Evolutionary conservation across 2,329 filamentous ascomycete species (phyloP).

Genomic region (Scedosporium aurantiacum): DNA sequence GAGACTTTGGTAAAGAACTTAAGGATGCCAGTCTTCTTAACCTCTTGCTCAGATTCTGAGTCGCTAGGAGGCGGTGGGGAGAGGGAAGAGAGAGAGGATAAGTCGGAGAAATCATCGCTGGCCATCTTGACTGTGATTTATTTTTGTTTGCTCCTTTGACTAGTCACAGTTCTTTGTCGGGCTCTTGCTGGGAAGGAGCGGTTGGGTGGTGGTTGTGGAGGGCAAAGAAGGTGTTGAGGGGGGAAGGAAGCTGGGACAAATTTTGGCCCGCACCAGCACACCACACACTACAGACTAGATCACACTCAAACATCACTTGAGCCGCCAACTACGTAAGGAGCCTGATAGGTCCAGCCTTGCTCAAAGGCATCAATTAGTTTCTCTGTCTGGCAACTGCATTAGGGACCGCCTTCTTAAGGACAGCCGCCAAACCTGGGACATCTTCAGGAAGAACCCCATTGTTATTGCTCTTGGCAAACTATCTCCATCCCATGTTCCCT

Average conservation of each 20-base stretch:
- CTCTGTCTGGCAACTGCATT: neutral
- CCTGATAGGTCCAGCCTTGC: slow-evolving; percentile 13
- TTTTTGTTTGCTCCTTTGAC: neutral
- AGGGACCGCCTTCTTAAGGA: neutral
- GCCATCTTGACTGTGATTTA: slow-evolving; percentile 32
- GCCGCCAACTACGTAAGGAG: slow-evolving; percentile 10
- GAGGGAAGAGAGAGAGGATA: slow-evolving; percentile 45
- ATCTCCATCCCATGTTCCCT: neutral
- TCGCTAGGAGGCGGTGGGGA: slow-evolving; percentile 31
- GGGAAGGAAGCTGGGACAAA: slow-evolving; percentile 9
- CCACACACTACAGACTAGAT: slow-evolving; percentile 9
- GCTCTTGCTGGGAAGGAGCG: slow-evolving; percentile 1
- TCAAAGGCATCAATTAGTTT: neutral
- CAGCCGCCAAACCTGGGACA: neutral
- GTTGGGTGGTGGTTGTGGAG: slow-evolving; percentile 10
- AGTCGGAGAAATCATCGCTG: slow-evolving; percentile 50
- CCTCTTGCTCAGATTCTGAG: slow-evolving; percentile 40
- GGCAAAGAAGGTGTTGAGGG: slow-evolving; percentile 18
- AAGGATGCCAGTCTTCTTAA: slow-evolving; percentile 47
- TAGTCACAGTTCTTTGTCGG: neutral
- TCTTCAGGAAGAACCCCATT: neutral
- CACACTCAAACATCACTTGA: slow-evolving; percentile 11
- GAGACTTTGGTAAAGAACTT: slow-evolving; percentile 44
- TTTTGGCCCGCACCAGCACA: slow-evolving; percentile 9
- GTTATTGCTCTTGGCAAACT: neutral